Base-by-base conservation (phyloP, 768 basidiomycete species). In the Suillus luteus region DNA sequence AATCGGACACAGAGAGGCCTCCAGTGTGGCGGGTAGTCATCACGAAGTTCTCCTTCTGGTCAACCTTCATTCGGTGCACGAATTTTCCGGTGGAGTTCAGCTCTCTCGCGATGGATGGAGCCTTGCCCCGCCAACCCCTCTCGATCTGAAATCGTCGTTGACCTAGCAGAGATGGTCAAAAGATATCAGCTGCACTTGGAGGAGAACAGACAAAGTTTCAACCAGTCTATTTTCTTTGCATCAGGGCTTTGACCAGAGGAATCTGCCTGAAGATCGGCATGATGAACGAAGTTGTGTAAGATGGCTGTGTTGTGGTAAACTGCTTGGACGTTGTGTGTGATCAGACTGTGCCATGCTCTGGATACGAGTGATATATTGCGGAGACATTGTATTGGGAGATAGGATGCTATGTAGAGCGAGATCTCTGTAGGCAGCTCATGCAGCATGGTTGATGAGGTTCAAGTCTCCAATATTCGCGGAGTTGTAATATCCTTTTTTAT, bases 61-160 rank as follows among this genome's bases (percentile, higher is more conserved):
- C 92, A 24, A 90, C 82, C 75, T 93, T 93, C 76, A 93, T 86
- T 8, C 90, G 85, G 73, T 93, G 90, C 0, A 90, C 85, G 5
- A 71, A 68, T 31, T 67, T 65, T 24, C 81, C 78, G 7, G 78
- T 68, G 9, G 71, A 62, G 1, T 70, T 66, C 43, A 83, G 73
- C n/a, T 75, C 64, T 24, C 72, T 79, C 15, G 77, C 69, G 3
- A 66, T 66, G 12, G 84, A 83, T 2, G 80, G 77, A 0, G 78
- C 83, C 43, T 76, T 75, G 8, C 86, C 90, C 2, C 75, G 66
- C 90, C 90, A 92, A 48, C 81, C 83, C 35, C 71, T 76, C 59
- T 81, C 76, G 55, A 86, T 78, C 48, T 76, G 75, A 44, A 78
- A 67, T 46, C 82, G 81, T 63, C 78, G 78, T 64, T 69, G 71